Evolutionary conservation across 148 eudicot species (phyloP).

Genomic region (Limonium bicolor): DNA sequence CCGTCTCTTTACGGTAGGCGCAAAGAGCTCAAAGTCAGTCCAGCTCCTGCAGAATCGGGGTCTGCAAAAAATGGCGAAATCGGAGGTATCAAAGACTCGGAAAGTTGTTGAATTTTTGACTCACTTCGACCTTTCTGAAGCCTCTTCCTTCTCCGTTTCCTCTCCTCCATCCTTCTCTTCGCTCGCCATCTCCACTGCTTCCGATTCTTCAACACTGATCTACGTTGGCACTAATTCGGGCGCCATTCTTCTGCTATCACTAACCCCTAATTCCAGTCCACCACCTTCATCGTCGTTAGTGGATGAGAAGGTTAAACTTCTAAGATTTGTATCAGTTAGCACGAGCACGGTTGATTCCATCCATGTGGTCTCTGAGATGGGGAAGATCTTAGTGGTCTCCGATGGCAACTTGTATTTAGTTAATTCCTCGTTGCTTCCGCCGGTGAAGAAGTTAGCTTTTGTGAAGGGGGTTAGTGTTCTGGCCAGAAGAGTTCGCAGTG

Average conservation of each 20-base stretch:
- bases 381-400: constrained; percentile 32
- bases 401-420: constrained; percentile 35
- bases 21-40: too few species aligned
- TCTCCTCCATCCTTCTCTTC: constrained; percentile 22
- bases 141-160: constrained; percentile 18
- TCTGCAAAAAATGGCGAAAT: constrained; percentile 80
- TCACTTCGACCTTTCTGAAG: constrained; percentile 35
- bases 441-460: constrained; percentile 24
- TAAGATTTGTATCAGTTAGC: constrained; percentile 18
- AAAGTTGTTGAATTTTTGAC: constrained; percentile 36
- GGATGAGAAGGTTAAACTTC: constrained; percentile 10
- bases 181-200: constrained; percentile 25
- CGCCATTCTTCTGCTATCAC: constrained; percentile 34
- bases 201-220: constrained; percentile 14
- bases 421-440: constrained; percentile 20
- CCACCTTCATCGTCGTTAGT: neutral
- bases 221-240: constrained; percentile 45
- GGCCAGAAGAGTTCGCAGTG: constrained; percentile 35
- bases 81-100: constrained; percentile 25
- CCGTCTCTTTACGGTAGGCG: too few species aligned
- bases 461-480: constrained; percentile 38
- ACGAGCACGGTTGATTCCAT: constrained; percentile 16
- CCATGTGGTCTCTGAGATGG: constrained; percentile 21
- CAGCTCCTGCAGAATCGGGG: too few species aligned
- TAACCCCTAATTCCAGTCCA: constrained; percentile 13